Conservation (phyloP, 108 stramenopile genomes). For the Craspedostauros australis region DNA sequence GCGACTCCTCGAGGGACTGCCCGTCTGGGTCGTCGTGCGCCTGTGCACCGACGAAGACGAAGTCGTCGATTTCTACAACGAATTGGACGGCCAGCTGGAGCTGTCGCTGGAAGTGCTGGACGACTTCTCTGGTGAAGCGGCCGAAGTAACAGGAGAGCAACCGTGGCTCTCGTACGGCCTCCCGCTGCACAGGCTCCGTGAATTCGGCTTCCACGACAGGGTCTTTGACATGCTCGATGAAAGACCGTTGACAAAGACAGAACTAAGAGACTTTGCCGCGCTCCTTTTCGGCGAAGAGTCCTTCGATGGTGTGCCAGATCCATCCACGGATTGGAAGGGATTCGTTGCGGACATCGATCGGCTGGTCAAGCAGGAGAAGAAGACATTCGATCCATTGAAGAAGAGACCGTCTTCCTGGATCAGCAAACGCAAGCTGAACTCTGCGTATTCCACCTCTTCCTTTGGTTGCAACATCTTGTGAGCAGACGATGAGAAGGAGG, state of each 20-base stretch:
- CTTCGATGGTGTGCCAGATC: constrained; percentile 34
- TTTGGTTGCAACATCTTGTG: too few relatives aligned
- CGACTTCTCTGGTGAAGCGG: constrained; percentile 55
- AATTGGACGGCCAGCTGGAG: constrained; percentile 47
- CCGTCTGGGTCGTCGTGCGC: constrained; percentile 54
- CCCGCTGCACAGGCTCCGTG: constrained; percentile 52
- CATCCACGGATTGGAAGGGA: constrained; percentile 22
- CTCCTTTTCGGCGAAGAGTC: constrained; percentile 61
- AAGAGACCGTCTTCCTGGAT: too few relatives aligned
- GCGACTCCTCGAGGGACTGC: constrained; percentile 27
- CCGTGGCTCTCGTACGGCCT: constrained; percentile 59
- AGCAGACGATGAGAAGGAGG: too few relatives aligned
- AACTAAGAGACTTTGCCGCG: constrained; percentile 60
- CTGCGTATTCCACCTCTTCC: too few relatives aligned
- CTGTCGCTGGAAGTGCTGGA: constrained; percentile 57
- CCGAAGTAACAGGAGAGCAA: constrained; percentile 46
- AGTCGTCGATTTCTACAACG: constrained; percentile 48
- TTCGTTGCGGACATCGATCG: constrained; percentile 30
- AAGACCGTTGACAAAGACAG: constrained; percentile 45
- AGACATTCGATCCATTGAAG: too few relatives aligned
- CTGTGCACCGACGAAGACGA: constrained; percentile 60
- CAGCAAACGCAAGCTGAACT: too few relatives aligned
- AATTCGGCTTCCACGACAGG: constrained; percentile 41
- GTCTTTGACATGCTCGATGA: constrained; percentile 87
- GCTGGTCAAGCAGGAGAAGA: too few relatives aligned